A percentile compares a stretch with the other conserved stretches of the same genome.
Conservation (phyloP, 2,329 filamentous ascomycete genomes). For the Fusarium cyanostomum region DNA sequence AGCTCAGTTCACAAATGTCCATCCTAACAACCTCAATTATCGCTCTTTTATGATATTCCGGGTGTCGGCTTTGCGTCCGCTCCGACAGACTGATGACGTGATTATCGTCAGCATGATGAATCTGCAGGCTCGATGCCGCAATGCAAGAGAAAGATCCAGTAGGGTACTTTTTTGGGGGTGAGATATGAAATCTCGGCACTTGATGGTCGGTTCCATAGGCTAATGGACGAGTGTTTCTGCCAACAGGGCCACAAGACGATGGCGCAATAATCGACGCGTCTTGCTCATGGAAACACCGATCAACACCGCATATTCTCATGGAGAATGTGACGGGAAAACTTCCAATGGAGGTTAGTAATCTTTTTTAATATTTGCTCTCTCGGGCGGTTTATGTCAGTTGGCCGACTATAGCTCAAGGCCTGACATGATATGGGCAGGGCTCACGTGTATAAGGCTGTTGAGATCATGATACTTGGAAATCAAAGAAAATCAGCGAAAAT, state of each 20-base stretch:
- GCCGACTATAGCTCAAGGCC: neutral
- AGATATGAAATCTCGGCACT: constrained; percentile 11
- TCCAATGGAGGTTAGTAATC: neutral
- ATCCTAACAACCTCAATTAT: neutral
- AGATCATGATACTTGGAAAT: too few species aligned
- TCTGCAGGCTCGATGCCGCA: constrained; percentile 6
- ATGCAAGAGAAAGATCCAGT: neutral
- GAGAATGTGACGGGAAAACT: neutral
- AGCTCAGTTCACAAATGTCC: neutral
- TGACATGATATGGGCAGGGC: neutral
- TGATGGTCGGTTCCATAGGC: neutral
- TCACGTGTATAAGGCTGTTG: too few species aligned
- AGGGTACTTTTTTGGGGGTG: neutral
- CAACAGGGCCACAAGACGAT: constrained; percentile 10
- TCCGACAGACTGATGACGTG: constrained; percentile 28
- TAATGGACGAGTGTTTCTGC: neutral
- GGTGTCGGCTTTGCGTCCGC: constrained; percentile 3
- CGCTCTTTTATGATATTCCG: constrained; percentile 19
- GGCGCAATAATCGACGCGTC: constrained; percentile 31
- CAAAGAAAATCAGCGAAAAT: too few species aligned
- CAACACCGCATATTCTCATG: constrained; percentile 4
- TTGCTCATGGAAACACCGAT: constrained; percentile 32
- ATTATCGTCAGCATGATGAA: constrained; percentile 31
- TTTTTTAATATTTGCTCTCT: neutral
- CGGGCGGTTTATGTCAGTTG: constrained; percentile 6